These are phyloP conservation scores for Chlorociboria aeruginascens DNA, from an alignment of 495 filamentous ascomycete species.

Conservation along the genomic window DNA sequence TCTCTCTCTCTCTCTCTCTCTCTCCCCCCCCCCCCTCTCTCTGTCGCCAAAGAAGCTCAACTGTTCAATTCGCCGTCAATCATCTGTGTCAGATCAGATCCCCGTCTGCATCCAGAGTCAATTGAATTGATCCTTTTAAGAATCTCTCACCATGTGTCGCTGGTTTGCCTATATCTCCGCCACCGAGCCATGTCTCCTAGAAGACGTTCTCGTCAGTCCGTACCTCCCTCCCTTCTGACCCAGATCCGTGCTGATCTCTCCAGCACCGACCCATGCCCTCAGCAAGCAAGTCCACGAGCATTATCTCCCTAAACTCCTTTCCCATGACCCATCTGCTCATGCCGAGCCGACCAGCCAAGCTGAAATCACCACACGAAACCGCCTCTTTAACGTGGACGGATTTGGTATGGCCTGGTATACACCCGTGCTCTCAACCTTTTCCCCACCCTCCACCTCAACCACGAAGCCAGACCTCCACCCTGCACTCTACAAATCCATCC, in stretches of 20 bases:
- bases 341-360: constrained; percentile 22
- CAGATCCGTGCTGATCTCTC: not conserved
- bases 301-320: constrained; percentile 34
- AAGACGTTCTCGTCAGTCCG: constrained; percentile 24
- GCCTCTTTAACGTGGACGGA: constrained; percentile 37
- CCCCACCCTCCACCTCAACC: constrained; percentile 4
- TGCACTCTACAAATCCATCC: constrained; percentile 33
- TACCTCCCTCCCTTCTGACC: not conserved
- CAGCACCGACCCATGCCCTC: constrained; percentile 26
- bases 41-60: too few relatives aligned
- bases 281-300: constrained; percentile 36
- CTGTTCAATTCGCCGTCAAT: too few relatives aligned
- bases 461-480: constrained; percentile 23
- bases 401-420: constrained; percentile 26
- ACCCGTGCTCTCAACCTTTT: constrained; percentile 9
- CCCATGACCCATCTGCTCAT: constrained; percentile 22
- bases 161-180: constrained; percentile 24
- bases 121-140: too few relatives aligned
- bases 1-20: too few relatives aligned
- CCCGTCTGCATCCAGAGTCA: too few relatives aligned
- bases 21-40: too few relatives aligned
- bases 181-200: constrained; percentile 21
- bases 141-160: constrained; percentile 11
- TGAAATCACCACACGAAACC: constrained; percentile 29
- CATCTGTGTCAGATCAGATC: too few relatives aligned